phyloP scores from a whole-genome alignment of 2,329 filamentous ascomycete genomes.

The Penicillium sp. region DNA sequence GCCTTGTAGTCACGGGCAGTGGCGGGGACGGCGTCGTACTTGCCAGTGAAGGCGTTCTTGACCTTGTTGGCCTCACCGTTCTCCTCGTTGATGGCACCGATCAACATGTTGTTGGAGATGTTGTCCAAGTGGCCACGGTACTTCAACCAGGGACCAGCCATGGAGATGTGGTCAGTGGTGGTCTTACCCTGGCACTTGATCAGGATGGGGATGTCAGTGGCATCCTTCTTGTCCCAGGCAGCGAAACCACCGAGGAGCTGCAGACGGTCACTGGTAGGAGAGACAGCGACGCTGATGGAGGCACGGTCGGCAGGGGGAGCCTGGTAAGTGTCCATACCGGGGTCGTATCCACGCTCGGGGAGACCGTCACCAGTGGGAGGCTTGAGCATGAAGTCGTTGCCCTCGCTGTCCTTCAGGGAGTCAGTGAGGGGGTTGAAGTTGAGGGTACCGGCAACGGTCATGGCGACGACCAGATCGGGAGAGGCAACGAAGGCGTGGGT shows the following conservation, averaged over 20 bases:
- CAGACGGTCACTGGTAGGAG: conserved; percentile 88
- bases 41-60: conserved; percentile 81
- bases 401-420: conserved; percentile 88
- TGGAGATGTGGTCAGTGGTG: conserved; percentile 94
- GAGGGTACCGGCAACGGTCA: conserved; percentile 79
- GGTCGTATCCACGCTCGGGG: conserved; percentile 79
- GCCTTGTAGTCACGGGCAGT: conserved; percentile 98
- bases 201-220: conserved; percentile 77
- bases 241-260: conserved; percentile 86
- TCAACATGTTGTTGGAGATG: conserved; percentile 95
- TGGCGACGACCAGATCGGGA: conserved; percentile 82
- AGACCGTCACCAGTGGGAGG: conserved; percentile 79
- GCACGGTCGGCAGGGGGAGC: conserved; percentile 80
- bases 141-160: conserved; percentile 95
- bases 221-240: conserved; percentile 91
- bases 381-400: conserved; percentile 90
- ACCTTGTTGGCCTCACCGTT: conserved; percentile 98
- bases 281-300: conserved; percentile 74
- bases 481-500: conserved; percentile 93
- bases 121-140: conserved; percentile 99
- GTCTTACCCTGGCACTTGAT: conserved; percentile 98
- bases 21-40: conserved; percentile 84
- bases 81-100: conserved; percentile 91
- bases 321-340: conserved; percentile 92
- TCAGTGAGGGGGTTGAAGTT: conserved; percentile 96